Conservation (phyloP, 306 rosid species). For the Oemleria cerasiformis region DNA sequence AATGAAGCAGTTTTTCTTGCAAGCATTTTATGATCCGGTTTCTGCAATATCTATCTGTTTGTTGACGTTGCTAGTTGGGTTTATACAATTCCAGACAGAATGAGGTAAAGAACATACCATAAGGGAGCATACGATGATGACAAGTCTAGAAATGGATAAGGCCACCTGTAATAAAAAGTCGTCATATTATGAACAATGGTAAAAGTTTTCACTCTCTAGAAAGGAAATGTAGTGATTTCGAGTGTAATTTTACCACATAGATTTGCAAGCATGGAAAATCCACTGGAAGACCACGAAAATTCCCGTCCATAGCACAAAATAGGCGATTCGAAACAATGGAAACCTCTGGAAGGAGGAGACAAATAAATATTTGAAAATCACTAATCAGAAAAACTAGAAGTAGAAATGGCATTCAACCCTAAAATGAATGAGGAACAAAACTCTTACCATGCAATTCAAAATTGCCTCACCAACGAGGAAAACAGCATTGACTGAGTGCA, state of each 20-base stretch:
- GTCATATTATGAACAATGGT: not conserved
- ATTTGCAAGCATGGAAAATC: conserved; percentile 63
- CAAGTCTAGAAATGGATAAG: conserved; percentile 84
- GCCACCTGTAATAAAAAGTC: conserved; percentile 67
- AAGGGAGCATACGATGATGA: conserved; percentile 75
- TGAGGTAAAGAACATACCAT: conserved; percentile 46
- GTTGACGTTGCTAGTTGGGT: not conserved
- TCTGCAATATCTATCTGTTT: not conserved
- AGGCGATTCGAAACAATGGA: conserved; percentile 77
- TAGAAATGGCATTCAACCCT: not conserved
- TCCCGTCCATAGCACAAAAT: conserved; percentile 78
- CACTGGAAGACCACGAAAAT: conserved; percentile 71
- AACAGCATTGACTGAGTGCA: conserved; percentile 83
- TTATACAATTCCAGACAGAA: not conserved
- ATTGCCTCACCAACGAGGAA: conserved; percentile 74
- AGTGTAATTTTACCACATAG: conserved; percentile 50
- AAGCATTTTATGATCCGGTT: not conserved
- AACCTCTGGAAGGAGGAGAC: conserved; percentile 61
- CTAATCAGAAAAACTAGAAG: not conserved
- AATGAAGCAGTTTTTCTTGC: too few relatives aligned
- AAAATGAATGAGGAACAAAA: conserved; percentile 5
- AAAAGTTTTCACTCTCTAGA: not conserved
- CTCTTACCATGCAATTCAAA: conserved; percentile 74
- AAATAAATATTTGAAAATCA: conserved; percentile 16
- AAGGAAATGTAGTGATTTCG: conserved; percentile 7